Percentiles rank a stretch among this genome's conserved stretches.
Conservation (phyloP, 108 stramenopile species). For the Cyclotella choctawhatcheeana region DNA sequence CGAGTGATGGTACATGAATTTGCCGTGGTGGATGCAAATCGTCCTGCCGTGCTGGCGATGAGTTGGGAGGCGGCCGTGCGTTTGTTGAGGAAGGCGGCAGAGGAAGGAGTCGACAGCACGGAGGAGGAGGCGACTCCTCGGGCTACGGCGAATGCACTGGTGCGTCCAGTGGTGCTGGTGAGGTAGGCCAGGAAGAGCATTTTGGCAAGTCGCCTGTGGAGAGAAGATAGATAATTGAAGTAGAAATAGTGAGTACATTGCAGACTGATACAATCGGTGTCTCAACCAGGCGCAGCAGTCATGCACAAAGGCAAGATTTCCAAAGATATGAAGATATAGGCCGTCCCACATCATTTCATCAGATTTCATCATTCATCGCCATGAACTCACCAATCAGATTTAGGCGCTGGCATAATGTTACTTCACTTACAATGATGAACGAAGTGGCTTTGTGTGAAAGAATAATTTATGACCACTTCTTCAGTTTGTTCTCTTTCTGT, state of each 20-base stretch:
- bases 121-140: not conserved
- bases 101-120: not conserved
- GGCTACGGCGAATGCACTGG: not conserved
- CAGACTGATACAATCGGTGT: not conserved
- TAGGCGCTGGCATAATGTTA: not conserved
- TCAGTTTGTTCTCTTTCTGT: too few species aligned
- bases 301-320: not conserved
- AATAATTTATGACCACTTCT: too few species aligned
- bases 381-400: not conserved
- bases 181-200: conserved; percentile 25
- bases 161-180: not conserved
- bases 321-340: not conserved
- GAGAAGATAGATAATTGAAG: not conserved
- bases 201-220: conserved; percentile 25
- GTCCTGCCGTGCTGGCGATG: not conserved
- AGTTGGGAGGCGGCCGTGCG: not conserved
- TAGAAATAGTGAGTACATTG: not conserved
- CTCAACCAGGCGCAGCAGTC: not conserved
- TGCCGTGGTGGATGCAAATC: not conserved
- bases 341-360: not conserved
- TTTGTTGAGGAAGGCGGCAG: conserved; percentile 7
- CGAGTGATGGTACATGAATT: conserved; percentile 6
- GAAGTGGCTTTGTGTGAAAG: too few species aligned
- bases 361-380: not conserved
- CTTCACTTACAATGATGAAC: not conserved